Base-by-base conservation (phyloP, 805 yeast genomes). In the Lipomyces spencermartinsiae region DNA sequence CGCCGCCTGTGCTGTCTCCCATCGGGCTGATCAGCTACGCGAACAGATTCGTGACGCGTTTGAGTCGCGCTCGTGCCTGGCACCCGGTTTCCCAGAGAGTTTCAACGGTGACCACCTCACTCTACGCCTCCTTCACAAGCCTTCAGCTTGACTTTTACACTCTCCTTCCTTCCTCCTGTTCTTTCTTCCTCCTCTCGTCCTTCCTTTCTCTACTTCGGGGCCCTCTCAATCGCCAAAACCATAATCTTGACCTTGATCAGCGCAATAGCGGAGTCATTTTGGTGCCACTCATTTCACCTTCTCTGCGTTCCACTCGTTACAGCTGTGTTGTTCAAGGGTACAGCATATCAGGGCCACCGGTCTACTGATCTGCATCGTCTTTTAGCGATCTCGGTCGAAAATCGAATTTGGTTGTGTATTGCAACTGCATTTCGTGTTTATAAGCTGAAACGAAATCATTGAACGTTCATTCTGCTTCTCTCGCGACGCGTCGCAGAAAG, bases 281-380 rank as follows among this genome's bases (percentile, higher is more conserved):
- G 66, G 63, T 63, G 63, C 63, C 62, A 59, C 63, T 63, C 66
- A 31, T 59, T 63, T 59, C 63, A 54, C 63, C 63, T 62, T 39
- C 46, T 35, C 62, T 37, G 39, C 55, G 34, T 19, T 53, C 56
- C 56, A 31, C 29, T 53, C 56, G 56, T 53, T 53, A 53, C n/a
- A 22, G 33, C 16, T 10, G 43, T 34, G 9, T 34, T 34, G 39
- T 56, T 34, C 10, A 31, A 16, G 29, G 9, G 22, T n/a, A 19
- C 43, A 19, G 22, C 9, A 29, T 22, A 49, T 49, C 54, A 53
- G 56, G 6, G 16, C n/a, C 31, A n/a, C 16, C 16, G 19, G 16
- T 10, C 16, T 8, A 25, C 19, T 53, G 34, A 25, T 53, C 56
- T 25, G 29, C 5, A 25, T 53, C 56, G 56, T 25, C 34, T 53